phyloP scores from a whole-genome alignment of 805 yeast species.

The Ogataea ganodermae region DNA sequence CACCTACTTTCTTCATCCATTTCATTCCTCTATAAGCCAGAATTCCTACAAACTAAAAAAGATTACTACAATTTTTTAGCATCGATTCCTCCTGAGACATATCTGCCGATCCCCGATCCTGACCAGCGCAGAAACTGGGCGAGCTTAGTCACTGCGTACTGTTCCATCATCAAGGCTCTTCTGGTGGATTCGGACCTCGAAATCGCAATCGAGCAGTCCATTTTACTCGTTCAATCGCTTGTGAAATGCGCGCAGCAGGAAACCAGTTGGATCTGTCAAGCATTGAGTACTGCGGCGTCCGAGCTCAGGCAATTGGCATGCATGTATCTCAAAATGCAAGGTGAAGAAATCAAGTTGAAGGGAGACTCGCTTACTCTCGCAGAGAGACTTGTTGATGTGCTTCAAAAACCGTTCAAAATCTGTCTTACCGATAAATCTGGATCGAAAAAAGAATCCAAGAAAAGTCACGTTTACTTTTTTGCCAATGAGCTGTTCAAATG shows the following conservation, averaged over 20 bases:
- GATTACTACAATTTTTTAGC: conserved; percentile 17
- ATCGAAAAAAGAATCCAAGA: conserved; percentile 49
- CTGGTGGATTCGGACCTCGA: conserved; percentile 23
- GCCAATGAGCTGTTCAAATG: conserved; percentile 68
- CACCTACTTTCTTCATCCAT: conserved; percentile 12
- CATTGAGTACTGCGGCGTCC: conserved; percentile 20
- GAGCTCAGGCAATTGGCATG: conserved; percentile 23
- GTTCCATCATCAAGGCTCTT: conserved; percentile 19
- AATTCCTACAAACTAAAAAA: conserved; percentile 18
- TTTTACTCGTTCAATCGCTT: conserved; percentile 17
- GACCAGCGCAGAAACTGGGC: conserved; percentile 15
- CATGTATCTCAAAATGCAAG: conserved; percentile 19
- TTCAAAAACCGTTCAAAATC: conserved; percentile 72
- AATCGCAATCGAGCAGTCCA: conserved; percentile 19
- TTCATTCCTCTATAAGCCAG: conserved; percentile 22
- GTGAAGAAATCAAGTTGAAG: conserved; percentile 6
- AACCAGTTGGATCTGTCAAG: conserved; percentile 23
- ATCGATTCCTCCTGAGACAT: conserved; percentile 18
- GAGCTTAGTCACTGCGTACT: conserved; percentile 14
- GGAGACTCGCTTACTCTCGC: conserved; percentile 21
- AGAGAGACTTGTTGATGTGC: conserved; percentile 34
- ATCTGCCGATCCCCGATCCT: conserved; percentile 13
- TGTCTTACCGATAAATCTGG: conserved; percentile 78
- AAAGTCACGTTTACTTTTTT: conserved; percentile 68
- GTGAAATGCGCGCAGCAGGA: conserved; percentile 22